Percentiles rank a stretch among this genome's conserved stretches.
Evolutionary conservation across 176 grass and related monocot species (phyloP).

Genomic region (Eragrostis curvula): DNA sequence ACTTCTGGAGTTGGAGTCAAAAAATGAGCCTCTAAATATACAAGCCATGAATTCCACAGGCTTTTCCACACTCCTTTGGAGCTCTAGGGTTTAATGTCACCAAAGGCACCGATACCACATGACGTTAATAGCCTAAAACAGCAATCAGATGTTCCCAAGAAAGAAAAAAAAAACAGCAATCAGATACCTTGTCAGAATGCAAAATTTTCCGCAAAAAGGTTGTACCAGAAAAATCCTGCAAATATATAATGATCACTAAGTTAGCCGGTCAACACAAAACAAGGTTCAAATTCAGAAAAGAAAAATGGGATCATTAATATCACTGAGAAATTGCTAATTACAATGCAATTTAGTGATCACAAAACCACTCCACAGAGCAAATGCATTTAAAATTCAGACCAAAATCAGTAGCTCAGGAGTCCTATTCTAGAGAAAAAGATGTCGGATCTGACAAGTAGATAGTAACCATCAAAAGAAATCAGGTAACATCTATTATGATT

Average conservation of each 20-base stretch:
- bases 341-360: background rate
- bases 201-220: background rate
- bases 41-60: no score
- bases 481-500: no score
- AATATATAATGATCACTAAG: constrained; percentile 6
- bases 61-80: background rate
- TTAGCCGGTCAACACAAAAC: background rate
- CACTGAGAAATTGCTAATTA: constrained; percentile 12
- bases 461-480: background rate
- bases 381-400: background rate
- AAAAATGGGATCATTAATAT: constrained; percentile 1
- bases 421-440: background rate
- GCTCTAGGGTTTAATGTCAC: constrained; percentile 15
- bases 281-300: constrained; percentile 21
- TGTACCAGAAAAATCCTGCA: constrained; percentile 49
- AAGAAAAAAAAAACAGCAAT: constrained; percentile 29
- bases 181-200: constrained; percentile 33
- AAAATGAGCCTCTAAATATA: no score
- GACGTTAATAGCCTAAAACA: constrained; percentile 12
- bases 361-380: constrained; percentile 12
- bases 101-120: constrained; percentile 1
- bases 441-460: background rate
- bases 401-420: background rate
- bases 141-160: constrained; percentile 36
- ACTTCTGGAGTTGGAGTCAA: no score